These are phyloP conservation scores for Novymonas esmeraldas DNA, from an alignment of 208 protist genomes.

Conservation along the genomic window DNA sequence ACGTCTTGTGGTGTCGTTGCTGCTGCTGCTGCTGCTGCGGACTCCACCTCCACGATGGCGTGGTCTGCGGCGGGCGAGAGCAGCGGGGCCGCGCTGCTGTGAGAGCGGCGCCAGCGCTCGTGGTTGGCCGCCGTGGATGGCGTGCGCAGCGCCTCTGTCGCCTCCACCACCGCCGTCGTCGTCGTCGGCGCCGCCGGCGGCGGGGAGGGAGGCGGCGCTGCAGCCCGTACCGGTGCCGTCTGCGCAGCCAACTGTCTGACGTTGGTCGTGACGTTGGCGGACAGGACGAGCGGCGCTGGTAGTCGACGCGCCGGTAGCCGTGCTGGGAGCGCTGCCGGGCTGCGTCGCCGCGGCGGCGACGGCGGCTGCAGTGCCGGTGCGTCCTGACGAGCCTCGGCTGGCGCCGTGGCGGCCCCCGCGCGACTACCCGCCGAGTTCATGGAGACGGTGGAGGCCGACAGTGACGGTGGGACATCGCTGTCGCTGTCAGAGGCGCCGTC, in stretches of 20 bases:
- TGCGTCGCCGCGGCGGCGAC: not conserved
- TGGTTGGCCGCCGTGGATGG: not conserved
- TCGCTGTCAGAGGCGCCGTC: too few species aligned
- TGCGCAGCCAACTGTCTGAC: too few species aligned
- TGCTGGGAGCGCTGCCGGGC: not conserved
- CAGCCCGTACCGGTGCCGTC: too few species aligned
- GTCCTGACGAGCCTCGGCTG: too few species aligned
- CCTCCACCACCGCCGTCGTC: not conserved
- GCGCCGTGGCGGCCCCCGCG: not conserved
- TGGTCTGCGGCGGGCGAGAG: not conserved
- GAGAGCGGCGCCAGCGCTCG: not conserved
- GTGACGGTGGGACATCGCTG: too few species aligned
- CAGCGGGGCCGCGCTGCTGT: not conserved
- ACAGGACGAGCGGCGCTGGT: not conserved
- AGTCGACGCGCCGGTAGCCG: slow-evolving; percentile 4
- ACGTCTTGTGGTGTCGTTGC: not conserved
- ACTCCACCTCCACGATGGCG: not conserved
- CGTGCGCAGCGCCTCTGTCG: not conserved
- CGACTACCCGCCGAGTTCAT: not conserved
- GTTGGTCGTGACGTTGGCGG: not conserved
- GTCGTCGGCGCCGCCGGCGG: not conserved
- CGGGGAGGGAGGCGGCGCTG: not conserved
- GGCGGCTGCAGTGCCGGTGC: too few species aligned
- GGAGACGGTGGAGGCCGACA: not conserved
- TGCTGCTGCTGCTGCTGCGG: too few species aligned